Percentiles rank a stretch among this genome's conserved stretches.
Conservation (phyloP, 2,329 filamentous ascomycete species). For the Ophiostoma fasciatum region DNA sequence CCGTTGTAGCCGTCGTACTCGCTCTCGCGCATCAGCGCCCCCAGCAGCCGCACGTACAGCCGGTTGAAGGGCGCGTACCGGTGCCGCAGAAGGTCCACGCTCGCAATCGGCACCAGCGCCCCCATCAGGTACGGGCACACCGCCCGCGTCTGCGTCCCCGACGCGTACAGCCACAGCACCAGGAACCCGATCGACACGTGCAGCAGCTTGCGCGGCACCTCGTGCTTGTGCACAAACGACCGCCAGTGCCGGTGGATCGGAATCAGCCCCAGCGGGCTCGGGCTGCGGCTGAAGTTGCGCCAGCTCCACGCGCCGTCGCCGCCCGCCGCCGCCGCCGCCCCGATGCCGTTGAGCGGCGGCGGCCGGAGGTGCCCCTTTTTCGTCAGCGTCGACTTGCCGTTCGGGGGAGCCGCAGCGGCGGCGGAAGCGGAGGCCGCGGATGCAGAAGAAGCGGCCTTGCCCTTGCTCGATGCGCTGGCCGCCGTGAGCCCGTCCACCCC, state of each 20-base stretch:
- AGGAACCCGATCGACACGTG: conserved; percentile 97
- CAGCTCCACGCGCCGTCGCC: conserved; percentile 72
- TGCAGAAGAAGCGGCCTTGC: no score
- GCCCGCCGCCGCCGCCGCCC: conserved; percentile 15
- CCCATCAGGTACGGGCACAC: conserved; percentile 78
- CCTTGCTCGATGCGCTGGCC: conserved; percentile 15
- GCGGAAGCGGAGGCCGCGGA: no score
- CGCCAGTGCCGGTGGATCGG: conserved; percentile 89
- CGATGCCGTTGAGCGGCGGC: conserved; percentile 34
- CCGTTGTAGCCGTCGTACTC: conserved; percentile 93
- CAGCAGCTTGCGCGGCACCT: conserved; percentile 83
- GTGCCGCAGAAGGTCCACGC: conserved; percentile 71
- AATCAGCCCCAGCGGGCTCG: conserved; percentile 84
- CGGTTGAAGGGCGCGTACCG: conserved; percentile 68
- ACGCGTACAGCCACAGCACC: conserved; percentile 71
- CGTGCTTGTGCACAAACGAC: conserved; percentile 86
- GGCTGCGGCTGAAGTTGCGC: conserved; percentile 80
- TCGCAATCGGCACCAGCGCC: conserved; percentile 69
- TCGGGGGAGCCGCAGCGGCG: no score
- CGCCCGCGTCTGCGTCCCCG: conserved; percentile 57
- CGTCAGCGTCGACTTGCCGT: conserved; percentile 11
- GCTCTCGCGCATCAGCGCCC: conserved; percentile 91
- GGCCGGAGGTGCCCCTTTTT: conserved; percentile 60
- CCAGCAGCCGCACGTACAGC: conserved; percentile 70
- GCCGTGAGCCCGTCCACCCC: conserved; percentile 37